These are phyloP conservation scores for Clitopilus passeckerianus DNA, from an alignment of 768 basidiomycete species.

Conservation along the genomic window DNA sequence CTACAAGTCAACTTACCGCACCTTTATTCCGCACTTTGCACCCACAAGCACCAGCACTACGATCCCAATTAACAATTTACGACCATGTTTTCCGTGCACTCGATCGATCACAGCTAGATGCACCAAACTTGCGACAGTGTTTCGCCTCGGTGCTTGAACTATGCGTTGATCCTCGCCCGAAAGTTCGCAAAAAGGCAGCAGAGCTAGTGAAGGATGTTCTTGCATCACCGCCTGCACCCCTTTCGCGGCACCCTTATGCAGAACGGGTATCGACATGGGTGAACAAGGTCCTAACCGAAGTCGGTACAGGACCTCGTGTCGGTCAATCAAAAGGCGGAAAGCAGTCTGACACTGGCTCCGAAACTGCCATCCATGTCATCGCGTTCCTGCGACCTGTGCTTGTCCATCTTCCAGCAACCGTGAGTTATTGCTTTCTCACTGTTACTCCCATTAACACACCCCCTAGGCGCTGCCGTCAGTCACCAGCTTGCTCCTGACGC, in stretches of 20 bases:
- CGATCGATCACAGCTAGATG: constrained; percentile 67
- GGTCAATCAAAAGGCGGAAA: constrained; percentile 50
- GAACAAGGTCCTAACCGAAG: constrained; percentile 58
- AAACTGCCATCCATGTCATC: constrained; percentile 75
- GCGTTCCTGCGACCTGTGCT: constrained; percentile 66
- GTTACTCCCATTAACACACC: neutral
- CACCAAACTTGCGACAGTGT: constrained; percentile 64
- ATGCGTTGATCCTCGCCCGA: constrained; percentile 84
- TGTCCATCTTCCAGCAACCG: constrained; percentile 57
- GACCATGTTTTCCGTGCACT: constrained; percentile 64
- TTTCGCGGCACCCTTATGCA: constrained; percentile 80
- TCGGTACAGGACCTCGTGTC: constrained; percentile 54
- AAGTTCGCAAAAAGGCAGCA: constrained; percentile 88
- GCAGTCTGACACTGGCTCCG: constrained; percentile 52
- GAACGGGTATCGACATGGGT: constrained; percentile 80
- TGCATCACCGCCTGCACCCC: constrained; percentile 69
- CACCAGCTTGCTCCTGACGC: constrained; percentile 64
- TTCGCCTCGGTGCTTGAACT: constrained; percentile 84
- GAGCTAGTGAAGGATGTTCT: constrained; percentile 82
- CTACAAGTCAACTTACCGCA: constrained; percentile 67
- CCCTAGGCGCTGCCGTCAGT: constrained; percentile 69
- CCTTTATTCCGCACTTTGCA: constrained; percentile 71
- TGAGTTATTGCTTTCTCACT: constrained; percentile 35
- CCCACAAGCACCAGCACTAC: constrained; percentile 69
- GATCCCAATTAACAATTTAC: constrained; percentile 82